Base-by-base conservation (phyloP, 1,139 yeast genomes). In the Pneumocystis murina region DNA sequence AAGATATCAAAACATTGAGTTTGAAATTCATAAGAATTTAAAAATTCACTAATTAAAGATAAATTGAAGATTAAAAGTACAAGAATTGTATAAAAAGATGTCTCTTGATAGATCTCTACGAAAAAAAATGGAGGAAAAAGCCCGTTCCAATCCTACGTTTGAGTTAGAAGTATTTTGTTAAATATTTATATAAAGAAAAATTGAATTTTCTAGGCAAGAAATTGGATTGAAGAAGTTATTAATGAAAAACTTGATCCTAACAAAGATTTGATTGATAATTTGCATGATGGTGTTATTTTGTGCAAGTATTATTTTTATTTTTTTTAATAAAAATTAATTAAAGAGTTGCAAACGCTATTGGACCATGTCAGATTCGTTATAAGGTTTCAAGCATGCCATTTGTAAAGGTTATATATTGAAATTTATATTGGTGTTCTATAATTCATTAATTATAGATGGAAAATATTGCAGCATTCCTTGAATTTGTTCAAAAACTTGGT, bases 361-460 rank as follows among this genome's bases (percentile, higher is more conserved):
- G 39, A 59, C 62, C 65, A 4, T 20, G 24, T 39, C 38, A 61
- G 12, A 28, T 84, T 65, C 82, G 78, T 68, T 84, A 74, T 73
- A 87, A 85, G 71, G 78, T 77, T 61, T 82, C 90, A n/a, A 77
- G 77, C 62, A 84, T 87, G 86, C 92, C 96, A 2, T 89, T 89
- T 74, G 84, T 87, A 12, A 89, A 48, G 33, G 55, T 48, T 24
- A 12, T 24, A 2, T n/a, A 1, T 24, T 16, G 3, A 2, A 7
- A 20, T 20, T 48, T 1, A 1, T 48, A 4, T 16, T 14, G 12
- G 7, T 1, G 4, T 20, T 24, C 35, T 28, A 2, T 12, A 7
- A 30, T 24, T 24, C 10, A 24, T 24, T 2, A 3, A 12, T 24
- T 48, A 24, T 24, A 85, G 75, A 88, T 88, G 95, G 96, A 89